These are phyloP conservation scores for Elongisporangium prolatum DNA, from an alignment of 352 stramenopile species.

Conservation along the genomic window DNA sequence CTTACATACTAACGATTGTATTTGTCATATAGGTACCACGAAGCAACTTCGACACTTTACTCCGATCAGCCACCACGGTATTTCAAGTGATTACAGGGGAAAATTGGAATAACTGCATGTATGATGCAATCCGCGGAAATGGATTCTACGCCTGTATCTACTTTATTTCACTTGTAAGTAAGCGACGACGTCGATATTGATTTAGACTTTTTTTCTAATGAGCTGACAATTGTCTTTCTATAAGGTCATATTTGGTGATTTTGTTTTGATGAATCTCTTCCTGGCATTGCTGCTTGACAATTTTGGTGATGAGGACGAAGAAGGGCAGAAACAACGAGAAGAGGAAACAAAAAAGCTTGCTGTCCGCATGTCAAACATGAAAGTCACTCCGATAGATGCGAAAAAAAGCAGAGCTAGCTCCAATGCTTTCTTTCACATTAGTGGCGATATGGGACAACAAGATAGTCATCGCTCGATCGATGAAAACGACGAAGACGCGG, in stretches of 20 bases:
- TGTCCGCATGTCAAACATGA: constrained; percentile 59
- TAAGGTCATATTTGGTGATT: constrained; percentile 86
- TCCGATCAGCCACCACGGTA: constrained; percentile 78
- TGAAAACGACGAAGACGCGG: constrained; percentile 9
- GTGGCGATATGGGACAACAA: constrained; percentile 1
- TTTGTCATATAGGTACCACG: constrained; percentile 35
- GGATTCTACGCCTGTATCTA: constrained; percentile 66
- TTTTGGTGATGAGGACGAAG: constrained; percentile 75
- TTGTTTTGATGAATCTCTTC: constrained; percentile 94
- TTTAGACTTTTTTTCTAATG: too few relatives aligned
- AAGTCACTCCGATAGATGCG: constrained; percentile 29
- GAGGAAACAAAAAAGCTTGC: constrained; percentile 48
- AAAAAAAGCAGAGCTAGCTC: constrained; percentile 13
- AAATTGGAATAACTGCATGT: constrained; percentile 95
- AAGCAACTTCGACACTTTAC: constrained; percentile 88
- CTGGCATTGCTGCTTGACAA: constrained; percentile 90
- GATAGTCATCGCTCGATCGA: constrained; percentile 2
- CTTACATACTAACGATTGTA: not conserved
- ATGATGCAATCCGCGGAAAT: constrained; percentile 86
- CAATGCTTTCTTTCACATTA: constrained; percentile 6
- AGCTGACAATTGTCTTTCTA: not conserved
- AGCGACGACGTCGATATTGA: too few relatives aligned
- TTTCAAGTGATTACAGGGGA: constrained; percentile 94
- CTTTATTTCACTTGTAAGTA: constrained; percentile 76
- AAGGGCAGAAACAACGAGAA: constrained; percentile 41